Evolutionary conservation across 495 filamentous ascomycete genomes (phyloP).

Genomic region (Aspergillus carlsbadensis): DNA sequence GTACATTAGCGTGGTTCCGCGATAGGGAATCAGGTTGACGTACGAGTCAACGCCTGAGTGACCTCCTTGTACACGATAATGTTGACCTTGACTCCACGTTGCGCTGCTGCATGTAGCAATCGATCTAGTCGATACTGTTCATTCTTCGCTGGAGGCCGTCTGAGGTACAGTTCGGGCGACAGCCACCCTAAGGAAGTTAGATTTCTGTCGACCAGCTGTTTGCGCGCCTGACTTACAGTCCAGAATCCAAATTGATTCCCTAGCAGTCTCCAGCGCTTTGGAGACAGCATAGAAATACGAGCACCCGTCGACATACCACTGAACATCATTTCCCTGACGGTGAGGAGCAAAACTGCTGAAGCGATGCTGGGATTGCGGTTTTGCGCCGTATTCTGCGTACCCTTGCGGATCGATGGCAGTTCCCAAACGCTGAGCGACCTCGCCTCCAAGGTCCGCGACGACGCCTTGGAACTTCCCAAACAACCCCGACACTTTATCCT

Average conservation of each 20-base stretch:
- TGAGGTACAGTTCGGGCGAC: slow-evolving; percentile 84
- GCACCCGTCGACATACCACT: slow-evolving; percentile 95
- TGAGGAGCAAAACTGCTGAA: slow-evolving; percentile 81
- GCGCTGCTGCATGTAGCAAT: slow-evolving; percentile 83
- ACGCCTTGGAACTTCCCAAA: slow-evolving; percentile 57
- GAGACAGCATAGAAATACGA: slow-evolving; percentile 91
- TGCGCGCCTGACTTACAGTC: slow-evolving; percentile 58
- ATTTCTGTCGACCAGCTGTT: background rate
- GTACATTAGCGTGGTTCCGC: slow-evolving; percentile 1
- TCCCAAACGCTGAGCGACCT: slow-evolving; percentile 49
- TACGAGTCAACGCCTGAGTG: slow-evolving; percentile 79
- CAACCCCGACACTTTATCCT: slow-evolving; percentile 49
- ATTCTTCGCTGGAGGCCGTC: slow-evolving; percentile 78
- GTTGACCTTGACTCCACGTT: slow-evolving; percentile 83
- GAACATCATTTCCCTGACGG: slow-evolving; percentile 62
- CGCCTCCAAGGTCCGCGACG: slow-evolving; percentile 50
- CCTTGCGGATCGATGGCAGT: slow-evolving; percentile 51
- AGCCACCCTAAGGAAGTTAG: slow-evolving; percentile 65
- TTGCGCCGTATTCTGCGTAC: slow-evolving; percentile 47
- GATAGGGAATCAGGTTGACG: slow-evolving; percentile 33
- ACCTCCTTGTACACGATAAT: slow-evolving; percentile 97
- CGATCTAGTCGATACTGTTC: slow-evolving; percentile 85
- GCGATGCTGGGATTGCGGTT: slow-evolving; percentile 53
- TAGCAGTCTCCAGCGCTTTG: slow-evolving; percentile 77
- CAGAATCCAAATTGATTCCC: slow-evolving; percentile 85